These are phyloP conservation scores for Ammopiptanthus mongolicus DNA, from an alignment of 306 rosid species.

Conservation along the genomic window DNA sequence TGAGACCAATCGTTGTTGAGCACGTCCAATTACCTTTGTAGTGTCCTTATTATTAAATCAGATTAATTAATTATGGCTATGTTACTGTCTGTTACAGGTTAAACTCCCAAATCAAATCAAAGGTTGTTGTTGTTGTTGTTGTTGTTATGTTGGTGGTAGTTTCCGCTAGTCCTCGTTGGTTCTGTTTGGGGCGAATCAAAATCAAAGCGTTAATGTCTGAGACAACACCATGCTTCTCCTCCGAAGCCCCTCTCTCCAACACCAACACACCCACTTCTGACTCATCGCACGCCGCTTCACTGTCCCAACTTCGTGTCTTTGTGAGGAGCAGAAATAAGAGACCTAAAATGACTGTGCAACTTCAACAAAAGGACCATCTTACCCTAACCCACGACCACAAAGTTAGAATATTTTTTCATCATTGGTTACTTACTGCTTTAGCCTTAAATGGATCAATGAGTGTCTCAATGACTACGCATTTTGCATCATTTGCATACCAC, in stretches of 20 bases:
- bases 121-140: too few relatives aligned
- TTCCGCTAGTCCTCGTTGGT: not conserved
- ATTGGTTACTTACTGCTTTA: not conserved
- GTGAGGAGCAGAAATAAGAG: slow-evolving; percentile 57
- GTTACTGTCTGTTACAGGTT: too few relatives aligned
- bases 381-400: slow-evolving; percentile 26
- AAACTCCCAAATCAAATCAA: too few relatives aligned
- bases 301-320: slow-evolving; percentile 56
- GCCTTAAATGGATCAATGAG: not conserved
- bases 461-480: not conserved
- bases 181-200: slow-evolving; percentile 13
- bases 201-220: slow-evolving; percentile 17
- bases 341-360: slow-evolving; percentile 33
- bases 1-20: too few relatives aligned
- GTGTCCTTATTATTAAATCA: too few relatives aligned
- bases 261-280: slow-evolving; percentile 10
- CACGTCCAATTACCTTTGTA: too few relatives aligned
- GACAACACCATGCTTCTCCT: slow-evolving; percentile 13
- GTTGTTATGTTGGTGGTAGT: not conserved
- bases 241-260: slow-evolving; percentile 18
- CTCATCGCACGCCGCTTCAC: slow-evolving; percentile 32
- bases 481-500: not conserved
- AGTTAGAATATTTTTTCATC: slow-evolving; percentile 29
- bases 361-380: slow-evolving; percentile 17
- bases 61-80: too few relatives aligned